Evolutionary conservation across 2,329 filamentous ascomycete genomes (phyloP), one percentile per base, ranked within the genome.

Genomic region (Colletotrichum brevisporum): DNA sequence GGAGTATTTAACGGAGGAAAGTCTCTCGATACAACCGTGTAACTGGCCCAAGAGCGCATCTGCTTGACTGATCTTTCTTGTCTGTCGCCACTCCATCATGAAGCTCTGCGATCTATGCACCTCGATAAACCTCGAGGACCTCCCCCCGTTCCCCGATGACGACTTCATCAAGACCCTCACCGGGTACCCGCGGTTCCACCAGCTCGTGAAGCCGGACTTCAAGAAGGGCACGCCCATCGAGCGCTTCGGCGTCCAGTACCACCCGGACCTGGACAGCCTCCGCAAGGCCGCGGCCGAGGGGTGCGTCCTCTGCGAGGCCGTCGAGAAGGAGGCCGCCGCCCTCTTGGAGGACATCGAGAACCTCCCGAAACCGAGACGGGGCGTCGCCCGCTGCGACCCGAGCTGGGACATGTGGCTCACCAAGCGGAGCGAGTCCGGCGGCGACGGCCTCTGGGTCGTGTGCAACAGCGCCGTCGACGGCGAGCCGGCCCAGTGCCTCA

Each of bases 371-470:
- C 43, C 54, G 2, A 4, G 52, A 2, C 15, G 26, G 9, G 54
- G 53, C 2, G 6, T 13, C 2, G 27, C 31, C 21, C 47, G n/a
- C 12, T 48, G 26, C 13, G 18, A 52, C 18, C 65, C 65, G 24
- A 43, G 36, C 21, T 68, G 65, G 65, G 53, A 64, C 27, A 68
- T 68, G 59, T 68, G 65, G 65, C 9, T 64, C 39, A 58, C 59
- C 13, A 45, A 39, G 24, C 59, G 65, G 9, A 47, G 47, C 45
- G 57, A 60, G 3, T 16, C 47, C 16, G 47, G 57, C 13, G 64
- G 64, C 31, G 59, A 67, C 21, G 64, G 64, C 1, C 48, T 67
- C 12, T 67, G 64, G 64, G 64, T 63, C 10, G 58, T 67, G 6
- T 57, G 21, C 13, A 52, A 58, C 12, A 63, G 64, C 59, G 13